Evolutionary conservation across 768 basidiomycete species (phyloP).

Genomic region (Boletus rubroflammeus): DNA sequence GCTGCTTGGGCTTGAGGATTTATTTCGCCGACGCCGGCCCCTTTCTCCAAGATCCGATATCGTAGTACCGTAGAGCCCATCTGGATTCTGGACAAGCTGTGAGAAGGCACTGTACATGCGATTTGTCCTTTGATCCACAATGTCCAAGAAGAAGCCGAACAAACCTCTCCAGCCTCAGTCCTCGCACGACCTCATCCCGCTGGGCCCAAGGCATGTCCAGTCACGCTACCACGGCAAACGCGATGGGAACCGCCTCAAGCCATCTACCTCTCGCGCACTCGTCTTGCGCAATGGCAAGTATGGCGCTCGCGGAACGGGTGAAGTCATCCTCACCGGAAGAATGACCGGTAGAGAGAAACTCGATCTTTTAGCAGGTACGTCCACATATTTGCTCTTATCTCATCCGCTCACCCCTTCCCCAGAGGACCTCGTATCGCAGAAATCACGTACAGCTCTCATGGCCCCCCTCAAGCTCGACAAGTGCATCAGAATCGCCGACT

Average conservation of each 20-base stretch:
- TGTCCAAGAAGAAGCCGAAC: conserved; percentile 34
- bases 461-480: conserved; percentile 62
- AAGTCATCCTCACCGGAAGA: conserved; percentile 53
- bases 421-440: conserved; percentile 64
- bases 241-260: conserved; percentile 49
- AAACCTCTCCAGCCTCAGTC: conserved; percentile 7
- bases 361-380: conserved; percentile 69
- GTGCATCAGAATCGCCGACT: conserved; percentile 65
- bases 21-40: too few relatives aligned
- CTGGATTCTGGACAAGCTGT: too few relatives aligned
- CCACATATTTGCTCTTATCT: neutral
- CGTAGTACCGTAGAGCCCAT: too few relatives aligned
- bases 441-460: conserved; percentile 54
- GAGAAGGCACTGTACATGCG: too few relatives aligned
- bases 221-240: conserved; percentile 36
- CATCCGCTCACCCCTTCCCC: conserved; percentile 1
- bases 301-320: conserved; percentile 68
- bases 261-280: conserved; percentile 69
- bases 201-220: conserved; percentile 53
- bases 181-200: conserved; percentile 46
- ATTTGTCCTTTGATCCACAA: conserved; percentile 1
- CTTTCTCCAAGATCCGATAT: too few relatives aligned
- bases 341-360: conserved; percentile 78
- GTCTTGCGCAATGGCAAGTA: conserved; percentile 72
- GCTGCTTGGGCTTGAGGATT: neutral